These are phyloP conservation scores for Leishmania arabica DNA, from an alignment of 208 protist species.

Conservation along the genomic window DNA sequence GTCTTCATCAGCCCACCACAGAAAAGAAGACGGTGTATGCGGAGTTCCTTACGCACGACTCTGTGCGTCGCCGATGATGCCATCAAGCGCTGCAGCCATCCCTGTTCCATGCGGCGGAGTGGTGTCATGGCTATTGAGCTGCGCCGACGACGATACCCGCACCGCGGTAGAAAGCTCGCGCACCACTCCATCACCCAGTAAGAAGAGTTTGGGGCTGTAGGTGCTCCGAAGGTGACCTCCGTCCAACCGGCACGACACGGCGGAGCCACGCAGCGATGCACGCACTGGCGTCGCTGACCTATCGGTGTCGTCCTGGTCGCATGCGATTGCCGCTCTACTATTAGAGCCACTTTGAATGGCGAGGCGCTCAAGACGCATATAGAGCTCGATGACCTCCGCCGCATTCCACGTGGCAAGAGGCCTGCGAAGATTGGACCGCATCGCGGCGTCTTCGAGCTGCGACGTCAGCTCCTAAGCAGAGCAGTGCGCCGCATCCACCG, in stretches of 20 bases:
- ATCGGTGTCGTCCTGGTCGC: not conserved
- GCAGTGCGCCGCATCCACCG: not conserved
- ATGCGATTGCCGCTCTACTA: not conserved
- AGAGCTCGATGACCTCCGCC: slow-evolving; percentile 32
- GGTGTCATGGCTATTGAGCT: not conserved
- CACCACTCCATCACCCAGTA: slow-evolving; percentile 30
- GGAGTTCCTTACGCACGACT: not conserved
- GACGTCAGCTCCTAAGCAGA: not conserved
- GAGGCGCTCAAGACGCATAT: slow-evolving; percentile 39
- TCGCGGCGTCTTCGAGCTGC: not conserved
- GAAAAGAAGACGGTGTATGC: not conserved
- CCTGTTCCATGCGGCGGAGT: not conserved
- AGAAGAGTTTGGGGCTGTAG: slow-evolving; percentile 19
- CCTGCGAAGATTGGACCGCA: not conserved
- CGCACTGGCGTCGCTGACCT: too few species aligned
- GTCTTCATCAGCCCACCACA: not conserved
- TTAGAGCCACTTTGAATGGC: slow-evolving; percentile 28
- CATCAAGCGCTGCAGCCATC: not conserved
- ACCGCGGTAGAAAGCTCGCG: slow-evolving; percentile 3
- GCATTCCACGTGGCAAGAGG: slow-evolving; percentile 10
- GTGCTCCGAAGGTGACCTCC: not conserved
- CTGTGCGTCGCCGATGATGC: not conserved
- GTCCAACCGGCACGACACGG: too few species aligned
- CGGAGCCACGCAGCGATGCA: too few species aligned
- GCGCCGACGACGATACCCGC: not conserved